Percentiles rank a stretch among this genome's conserved stretches.
Conservation (phyloP, 208 protist species). For the Trypanosomatidae sp. region DNA sequence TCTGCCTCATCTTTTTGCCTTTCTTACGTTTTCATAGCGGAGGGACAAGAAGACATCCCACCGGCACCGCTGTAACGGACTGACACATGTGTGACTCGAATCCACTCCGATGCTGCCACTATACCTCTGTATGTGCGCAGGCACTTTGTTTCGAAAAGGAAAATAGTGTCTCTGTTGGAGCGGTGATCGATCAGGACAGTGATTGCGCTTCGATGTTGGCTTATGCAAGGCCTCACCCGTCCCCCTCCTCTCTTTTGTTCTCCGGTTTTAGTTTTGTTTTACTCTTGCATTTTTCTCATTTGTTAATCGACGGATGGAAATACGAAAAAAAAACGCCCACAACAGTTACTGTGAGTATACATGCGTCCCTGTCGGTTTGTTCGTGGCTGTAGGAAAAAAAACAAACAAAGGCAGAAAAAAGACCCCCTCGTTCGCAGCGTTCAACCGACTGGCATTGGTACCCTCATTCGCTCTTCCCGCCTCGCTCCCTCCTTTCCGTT, state of each 20-base stretch:
- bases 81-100: background rate
- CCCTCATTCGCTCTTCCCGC: constrained; percentile 5
- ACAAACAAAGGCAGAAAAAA: background rate
- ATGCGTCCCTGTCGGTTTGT: background rate
- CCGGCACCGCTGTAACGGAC: background rate
- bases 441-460: background rate
- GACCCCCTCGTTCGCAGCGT: background rate
- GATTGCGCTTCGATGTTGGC: background rate
- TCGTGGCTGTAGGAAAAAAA: background rate
- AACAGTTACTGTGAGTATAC: background rate
- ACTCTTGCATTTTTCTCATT: background rate
- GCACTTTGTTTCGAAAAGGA: too few species aligned
- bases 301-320: background rate
- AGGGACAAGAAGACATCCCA: background rate
- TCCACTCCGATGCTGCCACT: background rate
- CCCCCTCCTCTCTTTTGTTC: background rate
- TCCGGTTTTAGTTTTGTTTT: background rate
- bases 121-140: background rate
- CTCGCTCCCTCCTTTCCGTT: background rate
- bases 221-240: background rate
- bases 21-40: background rate
- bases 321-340: background rate
- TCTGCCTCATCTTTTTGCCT: background rate
- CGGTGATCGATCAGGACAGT: background rate
- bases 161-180: background rate